Evolutionary conservation across 2,329 filamentous ascomycete genomes (phyloP), one percentile per base, ranked within the genome.

Genomic region (Hypoxylon sp.): DNA sequence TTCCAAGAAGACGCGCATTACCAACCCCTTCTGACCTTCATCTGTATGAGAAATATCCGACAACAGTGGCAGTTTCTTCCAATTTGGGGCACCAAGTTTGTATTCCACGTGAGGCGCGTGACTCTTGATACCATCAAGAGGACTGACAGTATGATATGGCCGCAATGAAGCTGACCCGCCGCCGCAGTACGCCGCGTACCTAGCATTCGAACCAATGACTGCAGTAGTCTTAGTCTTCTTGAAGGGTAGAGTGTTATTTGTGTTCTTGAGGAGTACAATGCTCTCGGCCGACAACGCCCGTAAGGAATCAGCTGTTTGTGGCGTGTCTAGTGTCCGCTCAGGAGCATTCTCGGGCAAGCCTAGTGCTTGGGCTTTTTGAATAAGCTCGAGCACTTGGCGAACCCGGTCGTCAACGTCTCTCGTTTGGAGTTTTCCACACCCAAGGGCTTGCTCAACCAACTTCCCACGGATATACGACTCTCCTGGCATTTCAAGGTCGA

Each of bases 261-360:
- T 74, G 51, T 88, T 88, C 69, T 87, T 87, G 27, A 88, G 70
- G 7, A 88, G 75, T 1, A 87, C 83, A 7, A 86, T 80, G 0
- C 81, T 82, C 48, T 83, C 78, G 0, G 79, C 73, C 7, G 81
- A 81, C 2, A 82, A 70, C 20, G 78, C 73, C 13, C 82, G 74
- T 11, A 85, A 60, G 23, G 55, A 49, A 17, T 61, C 63, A 38
- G 65, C 59, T 16, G 13, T 34, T 31, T 72, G 67, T 2, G 69
- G 69, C 44, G 63, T 65, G 32, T 70, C 61, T 12, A 56, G 59
- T 43, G 68, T 66, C n/a, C 63, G 59, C n/a, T 64, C 66, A 0
- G 49, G 61, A 15, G 23, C 26, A 15, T 38, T 40, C 20, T 69
- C 61, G 0, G 57, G 43, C 1, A 65, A 13, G 1, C 63, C 49